Percentiles rank a stretch among this genome's conserved stretches.
phyloP scores from a whole-genome alignment of 2,329 filamentous ascomycete species.

The Exserohilum rostratum region DNA sequence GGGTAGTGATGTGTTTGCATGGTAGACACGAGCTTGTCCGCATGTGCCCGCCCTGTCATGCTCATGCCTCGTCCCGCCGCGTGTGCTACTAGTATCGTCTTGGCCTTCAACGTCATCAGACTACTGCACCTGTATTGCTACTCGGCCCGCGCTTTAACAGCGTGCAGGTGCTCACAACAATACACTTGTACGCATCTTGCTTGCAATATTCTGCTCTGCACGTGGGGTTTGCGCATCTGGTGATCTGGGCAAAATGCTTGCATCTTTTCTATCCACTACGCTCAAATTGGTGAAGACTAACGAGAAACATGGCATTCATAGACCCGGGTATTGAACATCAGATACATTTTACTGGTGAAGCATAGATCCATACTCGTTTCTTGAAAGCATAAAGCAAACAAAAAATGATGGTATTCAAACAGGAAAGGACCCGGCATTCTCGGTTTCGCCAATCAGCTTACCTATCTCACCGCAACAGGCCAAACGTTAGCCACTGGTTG shows the following conservation, averaged over 20 bases:
- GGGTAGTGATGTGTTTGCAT: constrained; percentile 15
- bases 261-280: neutral
- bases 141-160: too few species aligned
- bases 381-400: neutral
- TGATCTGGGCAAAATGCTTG: neutral
- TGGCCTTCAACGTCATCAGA: constrained; percentile 27
- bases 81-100: constrained; percentile 25
- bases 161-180: neutral
- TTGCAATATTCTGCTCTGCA: neutral
- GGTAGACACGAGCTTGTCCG: constrained; percentile 23
- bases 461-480: constrained; percentile 3
- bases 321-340: neutral
- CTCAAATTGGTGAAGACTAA: neutral
- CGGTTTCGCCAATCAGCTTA: constrained; percentile 9
- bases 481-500: constrained; percentile 5
- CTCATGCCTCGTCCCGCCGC: constrained; percentile 29
- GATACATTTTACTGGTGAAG: neutral
- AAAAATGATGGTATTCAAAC: neutral
- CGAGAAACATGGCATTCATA: neutral
- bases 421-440: constrained; percentile 5
- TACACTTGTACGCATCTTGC: neutral
- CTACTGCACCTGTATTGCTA: neutral
- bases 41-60: constrained; percentile 29
- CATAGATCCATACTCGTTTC: neutral
- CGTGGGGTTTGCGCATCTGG: neutral